These are phyloP conservation scores for Ottelia alismoides DNA, from an alignment of 106 monocot genomes.

Conservation along the genomic window DNA sequence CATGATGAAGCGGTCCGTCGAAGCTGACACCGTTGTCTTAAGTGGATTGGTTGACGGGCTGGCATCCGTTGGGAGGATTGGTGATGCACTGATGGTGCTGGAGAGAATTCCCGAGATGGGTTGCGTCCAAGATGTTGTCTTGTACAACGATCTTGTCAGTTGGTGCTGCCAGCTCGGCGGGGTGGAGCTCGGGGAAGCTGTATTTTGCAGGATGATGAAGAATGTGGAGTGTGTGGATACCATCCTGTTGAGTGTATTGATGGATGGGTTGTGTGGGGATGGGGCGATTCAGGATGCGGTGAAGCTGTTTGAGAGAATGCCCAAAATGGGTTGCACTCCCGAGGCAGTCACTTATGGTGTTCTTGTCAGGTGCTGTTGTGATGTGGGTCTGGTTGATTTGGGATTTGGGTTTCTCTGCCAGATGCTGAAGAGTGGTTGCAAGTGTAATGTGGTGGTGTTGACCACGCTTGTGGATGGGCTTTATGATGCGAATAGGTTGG, in stretches of 20 bases:
- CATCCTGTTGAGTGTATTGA: background rate
- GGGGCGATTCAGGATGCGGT: background rate
- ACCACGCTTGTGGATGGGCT: constrained; percentile 1
- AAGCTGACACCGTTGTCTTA: background rate
- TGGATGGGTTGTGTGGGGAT: background rate
- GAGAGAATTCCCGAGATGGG: constrained; percentile 9
- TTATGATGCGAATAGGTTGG: background rate
- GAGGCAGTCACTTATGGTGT: background rate
- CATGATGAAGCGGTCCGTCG: background rate
- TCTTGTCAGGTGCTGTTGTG: constrained; percentile 1
- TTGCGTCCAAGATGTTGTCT: constrained; percentile 1
- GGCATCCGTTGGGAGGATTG: background rate
- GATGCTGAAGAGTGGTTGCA: background rate
- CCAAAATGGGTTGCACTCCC: constrained; percentile 5
- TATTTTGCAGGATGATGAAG: background rate
- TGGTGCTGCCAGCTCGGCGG: background rate
- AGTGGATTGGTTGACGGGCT: background rate
- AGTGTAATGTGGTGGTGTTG: background rate
- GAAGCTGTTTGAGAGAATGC: constrained; percentile 10
- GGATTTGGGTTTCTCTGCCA: background rate
- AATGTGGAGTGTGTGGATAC: background rate
- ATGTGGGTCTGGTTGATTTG: background rate
- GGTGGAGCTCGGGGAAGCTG: background rate
- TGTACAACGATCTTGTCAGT: constrained; percentile 1
- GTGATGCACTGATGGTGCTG: background rate